Percentiles rank a stretch among this genome's conserved stretches.
phyloP scores from a whole-genome alignment of 495 filamentous ascomycete genomes.

The Talaromyces nanjingensis region DNA sequence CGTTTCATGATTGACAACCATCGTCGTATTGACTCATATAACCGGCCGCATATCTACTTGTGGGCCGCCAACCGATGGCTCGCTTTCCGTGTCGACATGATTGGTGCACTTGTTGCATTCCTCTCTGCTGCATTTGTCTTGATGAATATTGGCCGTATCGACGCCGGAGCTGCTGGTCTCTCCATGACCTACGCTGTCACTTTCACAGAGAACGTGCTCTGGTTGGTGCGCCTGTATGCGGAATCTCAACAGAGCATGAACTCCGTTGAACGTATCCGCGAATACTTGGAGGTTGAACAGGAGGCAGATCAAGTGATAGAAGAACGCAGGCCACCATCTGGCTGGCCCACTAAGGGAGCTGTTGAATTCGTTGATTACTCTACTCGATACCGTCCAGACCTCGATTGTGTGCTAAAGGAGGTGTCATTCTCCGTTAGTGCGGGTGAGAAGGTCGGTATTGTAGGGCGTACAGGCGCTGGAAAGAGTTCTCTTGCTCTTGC shows the following conservation, averaged over 20 bases:
- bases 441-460: conserved; percentile 91
- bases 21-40: conserved; percentile 77
- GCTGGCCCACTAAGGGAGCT: conserved; percentile 82
- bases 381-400: conserved; percentile 80
- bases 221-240: conserved; percentile 93
- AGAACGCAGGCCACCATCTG: conserved; percentile 63
- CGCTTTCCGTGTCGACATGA: conserved; percentile 81
- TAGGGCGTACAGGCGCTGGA: conserved; percentile 92
- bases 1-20: conserved; percentile 95
- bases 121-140: conserved; percentile 92
- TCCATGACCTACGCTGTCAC: conserved; percentile 97
- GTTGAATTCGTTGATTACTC: conserved; percentile 85
- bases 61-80: conserved; percentile 99
- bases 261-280: conserved; percentile 94
- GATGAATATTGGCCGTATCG: conserved; percentile 72
- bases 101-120: conserved; percentile 89
- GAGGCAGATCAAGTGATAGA: conserved; percentile 76
- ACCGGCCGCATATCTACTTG: conserved; percentile 89
- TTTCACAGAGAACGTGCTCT: conserved; percentile 94
- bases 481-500: conserved; percentile 95
- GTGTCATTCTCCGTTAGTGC: conserved; percentile 82
- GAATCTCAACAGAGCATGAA: conserved; percentile 99
- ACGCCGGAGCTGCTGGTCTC: conserved; percentile 89
- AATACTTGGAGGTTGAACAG: conserved; percentile 95
- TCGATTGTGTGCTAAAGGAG: conserved; percentile 77